A percentile compares a stretch with the other conserved stretches of the same genome.
Evolutionary conservation across 2,329 filamentous ascomycete genomes (phyloP).

Genomic region (Paracoccidioides brasiliensis): DNA sequence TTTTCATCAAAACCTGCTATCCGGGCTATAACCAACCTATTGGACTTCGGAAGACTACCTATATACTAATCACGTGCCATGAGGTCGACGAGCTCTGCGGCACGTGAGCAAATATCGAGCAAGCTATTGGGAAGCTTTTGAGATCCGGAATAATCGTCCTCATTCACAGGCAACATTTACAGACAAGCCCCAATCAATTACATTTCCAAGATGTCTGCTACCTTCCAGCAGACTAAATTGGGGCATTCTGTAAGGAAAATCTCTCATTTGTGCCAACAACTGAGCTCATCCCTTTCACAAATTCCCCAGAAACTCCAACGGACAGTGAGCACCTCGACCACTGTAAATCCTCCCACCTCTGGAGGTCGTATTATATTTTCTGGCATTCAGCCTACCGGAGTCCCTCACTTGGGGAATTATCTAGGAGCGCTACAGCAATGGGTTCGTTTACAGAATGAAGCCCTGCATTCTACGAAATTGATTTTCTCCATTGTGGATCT

Average conservation of each 20-base stretch:
- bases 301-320: constrained; percentile 6
- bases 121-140: no score
- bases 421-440: constrained; percentile 79
- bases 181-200: background rate
- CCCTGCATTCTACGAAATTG: constrained; percentile 37
- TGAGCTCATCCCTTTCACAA: background rate
- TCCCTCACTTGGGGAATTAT: constrained; percentile 93
- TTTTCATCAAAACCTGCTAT: no score
- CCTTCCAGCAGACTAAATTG: background rate
- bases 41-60: no score
- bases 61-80: no score
- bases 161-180: background rate
- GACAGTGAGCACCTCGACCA: background rate
- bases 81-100: no score
- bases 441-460: constrained; percentile 60
- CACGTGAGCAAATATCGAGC: no score
- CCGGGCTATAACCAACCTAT: no score
- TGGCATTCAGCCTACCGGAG: constrained; percentile 89
- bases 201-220: background rate
- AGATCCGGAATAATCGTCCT: no score
- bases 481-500: constrained; percentile 85
- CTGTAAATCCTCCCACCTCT: constrained; percentile 6
- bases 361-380: constrained; percentile 59
- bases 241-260: background rate
- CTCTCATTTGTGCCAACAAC: background rate